phyloP scores from a whole-genome alignment of 129 eudicot species.

The Silybum marianum region DNA sequence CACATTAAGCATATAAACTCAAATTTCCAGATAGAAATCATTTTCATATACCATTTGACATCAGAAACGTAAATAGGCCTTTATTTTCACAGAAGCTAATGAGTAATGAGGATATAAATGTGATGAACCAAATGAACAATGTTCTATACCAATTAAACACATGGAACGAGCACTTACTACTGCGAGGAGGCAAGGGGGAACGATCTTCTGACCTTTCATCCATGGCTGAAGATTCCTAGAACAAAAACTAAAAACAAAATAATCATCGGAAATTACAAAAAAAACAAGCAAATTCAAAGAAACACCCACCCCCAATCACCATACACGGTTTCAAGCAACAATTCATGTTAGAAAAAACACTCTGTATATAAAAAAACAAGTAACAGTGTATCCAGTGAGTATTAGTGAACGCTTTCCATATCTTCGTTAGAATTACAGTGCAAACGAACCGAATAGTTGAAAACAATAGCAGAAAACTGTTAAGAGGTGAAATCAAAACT shows the following conservation, averaged over 20 bases:
- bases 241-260: neutral
- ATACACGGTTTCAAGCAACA: constrained; percentile 5
- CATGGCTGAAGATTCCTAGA: constrained; percentile 44
- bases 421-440: neutral
- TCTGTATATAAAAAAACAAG: neutral
- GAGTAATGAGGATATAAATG: neutral
- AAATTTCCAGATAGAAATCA: neutral
- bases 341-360: neutral
- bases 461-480: constrained; percentile 5
- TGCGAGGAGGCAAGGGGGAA: constrained; percentile 56
- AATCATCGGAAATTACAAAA: constrained; percentile 12
- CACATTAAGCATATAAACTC: neutral
- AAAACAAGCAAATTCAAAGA: neutral
- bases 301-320: constrained; percentile 11
- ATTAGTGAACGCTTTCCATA: constrained; percentile 2
- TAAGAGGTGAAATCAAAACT: neutral
- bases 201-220: constrained; percentile 43
- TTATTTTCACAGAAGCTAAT: neutral
- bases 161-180: constrained; percentile 39
- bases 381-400: constrained; percentile 10
- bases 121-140: neutral
- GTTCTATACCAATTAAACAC: neutral
- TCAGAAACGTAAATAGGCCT: neutral
- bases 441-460: neutral
- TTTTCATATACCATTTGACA: neutral